Base-by-base conservation (phyloP, 805 yeast genomes). In the Candida rishiriensis region DNA sequence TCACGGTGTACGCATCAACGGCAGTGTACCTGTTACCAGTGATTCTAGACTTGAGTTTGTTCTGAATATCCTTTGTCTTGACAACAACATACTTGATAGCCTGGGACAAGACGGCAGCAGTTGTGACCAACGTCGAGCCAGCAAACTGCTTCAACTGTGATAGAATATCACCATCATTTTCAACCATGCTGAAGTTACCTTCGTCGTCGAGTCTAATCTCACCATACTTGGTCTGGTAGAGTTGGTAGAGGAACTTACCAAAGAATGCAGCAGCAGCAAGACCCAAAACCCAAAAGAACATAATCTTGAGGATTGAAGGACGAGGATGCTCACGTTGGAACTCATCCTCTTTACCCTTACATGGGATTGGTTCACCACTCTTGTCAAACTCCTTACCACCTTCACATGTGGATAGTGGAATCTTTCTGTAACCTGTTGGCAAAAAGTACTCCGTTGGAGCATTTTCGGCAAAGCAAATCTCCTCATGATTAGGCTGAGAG, bases 351-450 rank as follows among this genome's bases (percentile, higher is more conserved):
- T 81, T 83, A 1, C 97, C 97, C 8, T 96, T 96, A 61, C 98
- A 90, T 10, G 97, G 78, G 34, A 64, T 67, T 13, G 83, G 71
- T 26, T 69, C 74, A 14, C 41, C 43, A 46, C 75, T 71, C 28
- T 72, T 69, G 56, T 85, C 96, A 44, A 85, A 74, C 41, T 74
- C 69, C 45, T 75, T 65, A 9, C 97, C 97, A 18, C 88, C 95
- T 36, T 65, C 74, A 69, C 97, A 90, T 0, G 96, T 84, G 2
- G 91, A 81, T 36, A 85, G 61, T 1, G 96, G 90, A 31, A 88
- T 76, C 56, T 77, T 78, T 61, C 97, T 78, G 65, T 91, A 90
- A 1, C 97, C 97, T 1, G 97, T 87, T 13, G 95, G 85, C 47
- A 78, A 78, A 66, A 78, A 85, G 62, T 78, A 88, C 57, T 86